phyloP scores from a whole-genome alignment of 768 basidiomycete species.

The Holtermannia corniformis region DNA sequence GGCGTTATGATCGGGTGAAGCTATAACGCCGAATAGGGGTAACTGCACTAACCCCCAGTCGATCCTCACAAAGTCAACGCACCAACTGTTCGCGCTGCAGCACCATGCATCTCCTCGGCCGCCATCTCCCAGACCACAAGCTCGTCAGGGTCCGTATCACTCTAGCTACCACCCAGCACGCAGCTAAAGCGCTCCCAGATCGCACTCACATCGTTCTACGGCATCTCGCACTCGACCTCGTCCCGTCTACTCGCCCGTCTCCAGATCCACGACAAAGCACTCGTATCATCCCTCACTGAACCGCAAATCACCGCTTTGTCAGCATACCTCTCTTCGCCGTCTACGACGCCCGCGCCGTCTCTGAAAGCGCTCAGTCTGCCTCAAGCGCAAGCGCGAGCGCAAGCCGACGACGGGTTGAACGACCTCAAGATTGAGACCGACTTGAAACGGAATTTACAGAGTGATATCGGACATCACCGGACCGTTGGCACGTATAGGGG shows the following conservation, averaged over 20 bases:
- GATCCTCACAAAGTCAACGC: not conserved
- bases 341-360: conserved; percentile 59
- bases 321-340: conserved; percentile 84
- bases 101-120: conserved; percentile 69
- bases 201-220: conserved; percentile 84
- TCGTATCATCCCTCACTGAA: conserved; percentile 70
- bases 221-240: conserved; percentile 66
- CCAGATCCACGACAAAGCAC: conserved; percentile 77
- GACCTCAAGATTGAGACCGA: conserved; percentile 80
- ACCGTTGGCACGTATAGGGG: conserved; percentile 93
- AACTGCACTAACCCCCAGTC: not conserved
- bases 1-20: too few species aligned
- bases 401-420: conserved; percentile 53
- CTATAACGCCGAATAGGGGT: not conserved
- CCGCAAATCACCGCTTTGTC: conserved; percentile 84
- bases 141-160: conserved; percentile 56
- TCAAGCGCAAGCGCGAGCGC: not conserved
- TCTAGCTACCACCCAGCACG: not conserved
- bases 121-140: conserved; percentile 66
- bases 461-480: conserved; percentile 85
- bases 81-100: not conserved
- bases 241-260: conserved; percentile 80
- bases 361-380: conserved; percentile 58
- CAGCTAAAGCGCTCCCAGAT: conserved; percentile 48
- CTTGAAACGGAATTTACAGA: conserved; percentile 65